Evolutionary conservation across 2,329 filamentous ascomycete species (phyloP).

Genomic region (Fusarium pseudonygamai): DNA sequence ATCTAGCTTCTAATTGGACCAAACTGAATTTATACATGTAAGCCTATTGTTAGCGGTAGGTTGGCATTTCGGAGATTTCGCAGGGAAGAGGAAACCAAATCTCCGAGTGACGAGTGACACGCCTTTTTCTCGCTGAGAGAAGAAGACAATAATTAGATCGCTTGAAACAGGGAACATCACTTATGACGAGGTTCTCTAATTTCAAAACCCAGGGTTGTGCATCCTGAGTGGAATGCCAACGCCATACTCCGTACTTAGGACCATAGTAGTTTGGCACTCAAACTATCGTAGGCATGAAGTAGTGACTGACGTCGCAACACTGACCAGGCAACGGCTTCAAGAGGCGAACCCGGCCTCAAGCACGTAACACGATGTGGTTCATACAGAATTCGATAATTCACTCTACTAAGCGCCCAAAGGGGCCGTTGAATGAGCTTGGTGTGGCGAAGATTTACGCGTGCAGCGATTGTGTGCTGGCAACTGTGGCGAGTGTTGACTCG

Average conservation of each 20-base stretch:
- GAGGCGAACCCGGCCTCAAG: neutral
- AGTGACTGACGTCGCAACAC: conserved; percentile 5
- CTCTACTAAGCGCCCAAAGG: conserved; percentile 3
- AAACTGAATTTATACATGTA: conserved; percentile 12
- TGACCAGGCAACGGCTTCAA: conserved; percentile 19
- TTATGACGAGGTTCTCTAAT: conserved; percentile 19
- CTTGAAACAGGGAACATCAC: conserved; percentile 25
- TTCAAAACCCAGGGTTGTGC: neutral
- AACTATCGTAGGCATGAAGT: neutral
- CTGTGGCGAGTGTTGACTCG: conserved; percentile 18
- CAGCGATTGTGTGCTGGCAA: conserved; percentile 14
- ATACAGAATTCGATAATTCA: neutral
- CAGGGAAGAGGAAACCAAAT: conserved; percentile 37
- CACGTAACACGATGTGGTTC: conserved; percentile 1
- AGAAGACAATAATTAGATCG: neutral
- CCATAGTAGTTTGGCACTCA: neutral
- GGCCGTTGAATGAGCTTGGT: neutral
- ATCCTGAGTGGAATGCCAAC: conserved; percentile 13
- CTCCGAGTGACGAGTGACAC: conserved; percentile 32
- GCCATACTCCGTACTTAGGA: neutral
- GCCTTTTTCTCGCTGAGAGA: neutral
- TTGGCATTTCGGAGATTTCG: conserved; percentile 37
- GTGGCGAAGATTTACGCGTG: conserved; percentile 28
- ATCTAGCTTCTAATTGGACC: conserved; percentile 29
- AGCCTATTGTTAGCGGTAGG: conserved; percentile 23